These are phyloP conservation scores for Solanum chiquidenum DNA, from an alignment of 257 asterid genomes.

Conservation along the genomic window DNA sequence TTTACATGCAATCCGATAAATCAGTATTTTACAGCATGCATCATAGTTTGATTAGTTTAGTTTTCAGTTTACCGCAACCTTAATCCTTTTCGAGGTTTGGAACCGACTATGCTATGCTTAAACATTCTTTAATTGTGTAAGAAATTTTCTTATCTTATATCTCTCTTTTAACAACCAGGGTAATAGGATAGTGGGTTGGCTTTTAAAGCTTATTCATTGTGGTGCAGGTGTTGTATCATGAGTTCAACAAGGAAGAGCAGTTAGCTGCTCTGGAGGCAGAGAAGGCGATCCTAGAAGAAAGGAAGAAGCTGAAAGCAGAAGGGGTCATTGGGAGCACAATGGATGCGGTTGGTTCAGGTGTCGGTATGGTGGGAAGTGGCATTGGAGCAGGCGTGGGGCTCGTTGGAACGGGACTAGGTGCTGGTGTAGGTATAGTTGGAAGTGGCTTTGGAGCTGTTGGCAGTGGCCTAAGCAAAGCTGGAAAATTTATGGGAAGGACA, in stretches of 20 bases:
- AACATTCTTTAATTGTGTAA: not conserved
- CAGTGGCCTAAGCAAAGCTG: constrained; percentile 80
- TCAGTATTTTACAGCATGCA: not conserved
- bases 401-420: constrained; percentile 62
- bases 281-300: constrained; percentile 64
- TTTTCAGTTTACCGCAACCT: not conserved
- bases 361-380: constrained; percentile 67
- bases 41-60: not conserved
- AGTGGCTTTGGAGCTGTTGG: constrained; percentile 79
- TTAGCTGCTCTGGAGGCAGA: constrained; percentile 75
- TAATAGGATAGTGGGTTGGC: not conserved
- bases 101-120: not conserved
- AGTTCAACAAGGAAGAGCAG: constrained; percentile 84
- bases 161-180: not conserved
- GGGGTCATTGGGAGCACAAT: constrained; percentile 91
- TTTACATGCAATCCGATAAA: not conserved
- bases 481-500: constrained; percentile 84
- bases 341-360: constrained; percentile 80
- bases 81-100: not conserved
- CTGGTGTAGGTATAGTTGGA: constrained; percentile 75
- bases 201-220: not conserved
- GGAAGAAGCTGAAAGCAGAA: constrained; percentile 84
- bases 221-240: constrained; percentile 69
- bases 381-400: constrained; percentile 55
- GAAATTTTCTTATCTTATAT: not conserved